Evolutionary conservation across 2,329 filamentous ascomycete genomes (phyloP), one percentile per base, ranked within the genome.

Genomic region (Hymenoscyphus fraxineus): DNA sequence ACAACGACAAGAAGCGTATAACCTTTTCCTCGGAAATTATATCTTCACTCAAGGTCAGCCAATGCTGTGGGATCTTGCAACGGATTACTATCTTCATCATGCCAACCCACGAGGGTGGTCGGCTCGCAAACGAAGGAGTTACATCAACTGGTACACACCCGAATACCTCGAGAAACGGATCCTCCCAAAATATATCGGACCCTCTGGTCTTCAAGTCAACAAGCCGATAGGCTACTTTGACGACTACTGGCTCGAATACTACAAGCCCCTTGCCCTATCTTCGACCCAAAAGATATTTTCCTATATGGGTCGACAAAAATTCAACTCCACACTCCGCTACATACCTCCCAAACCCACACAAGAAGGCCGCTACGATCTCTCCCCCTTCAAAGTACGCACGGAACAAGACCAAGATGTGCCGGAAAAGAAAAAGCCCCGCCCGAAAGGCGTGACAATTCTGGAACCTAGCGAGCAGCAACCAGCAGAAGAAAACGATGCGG

Each of bases 211-310:
- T 9, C 62, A 65, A 16, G 59, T 68, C 1, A 59, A 61, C n/a
- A 75, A 74, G 44, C 67, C 72, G 19, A 62, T 75, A 12, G 65
- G 82, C 3, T 86, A 84, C 65, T 92, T 92, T 66, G 94, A 98
- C 74, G 93, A 98, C 76, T 99, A 97, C 77, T 99, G 95, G 95
- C 82, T 95, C 7, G 95, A 99, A 75, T 98, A 97, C 76, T 99
- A 99, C 75, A 88, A 93, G 15, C 95, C 95, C 0, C 83, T 91
- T 7, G 91, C 91, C 0, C 79, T 98, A 1, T 97, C 95, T 0
- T 95, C 92, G 0, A 92, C 98, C 69, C 85, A 88, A 15, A 99
- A 97, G 75, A 90, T 97, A 75, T 97, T 97, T 74, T 87, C 92
- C 0, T 97, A 91, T 77, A 70, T 71, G 64, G 73, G 73, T 0